Conservation (phyloP, 2,329 filamentous ascomycete species). For the Aspergillus alliaceus region DNA sequence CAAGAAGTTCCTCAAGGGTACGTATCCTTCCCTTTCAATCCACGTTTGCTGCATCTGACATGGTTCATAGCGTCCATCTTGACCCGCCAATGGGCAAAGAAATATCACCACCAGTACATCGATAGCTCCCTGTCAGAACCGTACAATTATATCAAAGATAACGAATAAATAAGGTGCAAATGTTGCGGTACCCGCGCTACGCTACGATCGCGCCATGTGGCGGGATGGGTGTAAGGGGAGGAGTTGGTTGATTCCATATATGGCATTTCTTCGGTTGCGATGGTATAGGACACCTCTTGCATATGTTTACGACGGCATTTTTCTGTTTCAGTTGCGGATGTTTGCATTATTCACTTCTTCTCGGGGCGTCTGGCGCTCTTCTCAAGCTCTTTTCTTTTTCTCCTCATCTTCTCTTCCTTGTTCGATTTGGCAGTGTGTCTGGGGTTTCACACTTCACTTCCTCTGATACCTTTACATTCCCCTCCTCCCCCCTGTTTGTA, state of each 20-base stretch:
- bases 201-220: constrained; percentile 19
- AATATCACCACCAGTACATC: constrained; percentile 54
- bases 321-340: constrained; percentile 33
- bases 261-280: constrained; percentile 44
- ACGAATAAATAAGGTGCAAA: constrained; percentile 28
- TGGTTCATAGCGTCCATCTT: constrained; percentile 73
- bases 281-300: constrained; percentile 40
- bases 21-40: constrained; percentile 27
- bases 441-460: constrained; percentile 22
- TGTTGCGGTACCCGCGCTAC: constrained; percentile 26
- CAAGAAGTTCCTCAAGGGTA: constrained; percentile 99
- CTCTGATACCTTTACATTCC: constrained; percentile 34
- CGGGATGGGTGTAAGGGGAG: constrained; percentile 22
- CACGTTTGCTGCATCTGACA: constrained; percentile 20
- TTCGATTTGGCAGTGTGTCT: constrained; percentile 22
- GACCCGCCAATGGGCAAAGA: constrained; percentile 90
- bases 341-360: constrained; percentile 36
- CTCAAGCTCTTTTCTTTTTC: constrained; percentile 21
- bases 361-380: constrained; percentile 36
- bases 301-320: constrained; percentile 41
- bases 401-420: constrained; percentile 15
- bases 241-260: constrained; percentile 36
- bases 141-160: constrained; percentile 34
- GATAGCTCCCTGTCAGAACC: constrained; percentile 32
- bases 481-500: constrained; percentile 21